Conservation (phyloP, 805 yeast species). For the Metschnikowia vanudenii region DNA sequence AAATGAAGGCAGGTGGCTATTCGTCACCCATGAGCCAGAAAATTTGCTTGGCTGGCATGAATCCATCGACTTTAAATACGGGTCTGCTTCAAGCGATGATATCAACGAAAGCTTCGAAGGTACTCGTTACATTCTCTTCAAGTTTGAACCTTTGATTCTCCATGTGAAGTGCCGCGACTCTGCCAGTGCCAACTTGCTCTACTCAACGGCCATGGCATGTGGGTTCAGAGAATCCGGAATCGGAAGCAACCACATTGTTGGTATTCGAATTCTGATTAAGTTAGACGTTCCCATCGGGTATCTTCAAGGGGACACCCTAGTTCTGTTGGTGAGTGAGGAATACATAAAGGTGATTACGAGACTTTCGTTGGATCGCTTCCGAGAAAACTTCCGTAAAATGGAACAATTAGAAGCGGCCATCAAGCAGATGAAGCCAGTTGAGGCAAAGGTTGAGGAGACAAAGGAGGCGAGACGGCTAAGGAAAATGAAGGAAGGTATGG, state of each 20-base stretch:
- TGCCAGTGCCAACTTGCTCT: slow-evolving; percentile 57
- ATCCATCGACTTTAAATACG: slow-evolving; percentile 23
- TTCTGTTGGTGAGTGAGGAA: slow-evolving; percentile 47
- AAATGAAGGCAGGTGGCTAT: slow-evolving; percentile 80
- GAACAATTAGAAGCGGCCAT: slow-evolving; percentile 46
- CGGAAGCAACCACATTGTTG: slow-evolving; percentile 75
- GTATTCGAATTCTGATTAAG: slow-evolving; percentile 69
- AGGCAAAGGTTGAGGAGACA: slow-evolving; percentile 37
- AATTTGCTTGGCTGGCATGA: slow-evolving; percentile 52
- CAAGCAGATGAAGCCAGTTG: slow-evolving; percentile 25
- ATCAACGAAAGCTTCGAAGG: neutral
- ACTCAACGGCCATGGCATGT: slow-evolving; percentile 72
- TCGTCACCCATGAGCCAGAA: slow-evolving; percentile 64
- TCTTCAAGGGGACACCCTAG: slow-evolving; percentile 30
- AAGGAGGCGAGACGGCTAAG: slow-evolving; percentile 58
- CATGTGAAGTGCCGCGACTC: slow-evolving; percentile 76
- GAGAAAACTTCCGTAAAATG: slow-evolving; percentile 61
- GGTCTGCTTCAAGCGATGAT: slow-evolving; percentile 1
- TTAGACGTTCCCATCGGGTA: slow-evolving; percentile 78
- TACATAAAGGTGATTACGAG: slow-evolving; percentile 53
- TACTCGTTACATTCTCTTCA: slow-evolving; percentile 63
- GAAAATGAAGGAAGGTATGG: slow-evolving; percentile 50
- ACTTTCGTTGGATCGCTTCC: slow-evolving; percentile 60
- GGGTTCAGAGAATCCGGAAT: slow-evolving; percentile 89
- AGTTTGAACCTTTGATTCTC: slow-evolving; percentile 81